phyloP scores from a whole-genome alignment of 2,329 filamentous ascomycete species.

The Microthyrium microscopicum region DNA sequence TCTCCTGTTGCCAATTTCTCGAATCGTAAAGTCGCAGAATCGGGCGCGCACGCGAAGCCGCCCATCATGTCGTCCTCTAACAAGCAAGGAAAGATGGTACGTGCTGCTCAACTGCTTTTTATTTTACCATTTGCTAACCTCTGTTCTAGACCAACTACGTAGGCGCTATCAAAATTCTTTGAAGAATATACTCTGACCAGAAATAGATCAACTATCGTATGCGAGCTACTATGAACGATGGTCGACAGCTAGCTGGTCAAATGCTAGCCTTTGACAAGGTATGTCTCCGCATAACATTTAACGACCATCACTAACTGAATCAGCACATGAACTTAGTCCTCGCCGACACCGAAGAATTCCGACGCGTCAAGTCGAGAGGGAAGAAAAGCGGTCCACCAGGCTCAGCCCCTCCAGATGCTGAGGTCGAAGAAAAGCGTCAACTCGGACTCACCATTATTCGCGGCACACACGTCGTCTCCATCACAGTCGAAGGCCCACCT shows the following conservation, averaged over 20 bases:
- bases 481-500: slow-evolving; percentile 89
- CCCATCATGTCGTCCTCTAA: slow-evolving; percentile 37
- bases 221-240: slow-evolving; percentile 89
- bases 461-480: slow-evolving; percentile 83
- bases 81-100: slow-evolving; percentile 99
- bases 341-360: slow-evolving; percentile 95
- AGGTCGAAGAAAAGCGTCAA: slow-evolving; percentile 94
- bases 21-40: slow-evolving; percentile 21
- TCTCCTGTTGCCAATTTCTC: not conserved
- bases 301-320: not conserved
- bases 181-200: not conserved
- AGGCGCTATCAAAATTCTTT: slow-evolving; percentile 19
- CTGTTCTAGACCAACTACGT: slow-evolving; percentile 45
- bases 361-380: slow-evolving; percentile 58
- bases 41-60: slow-evolving; percentile 23
- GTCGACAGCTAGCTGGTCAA: slow-evolving; percentile 89
- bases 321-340: slow-evolving; percentile 99
- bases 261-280: slow-evolving; percentile 99
- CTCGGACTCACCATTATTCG: slow-evolving; percentile 88
- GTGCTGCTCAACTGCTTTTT: slow-evolving; percentile 29
- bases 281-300: slow-evolving; percentile 10
- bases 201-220: slow-evolving; percentile 95
- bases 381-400: slow-evolving; percentile 54
- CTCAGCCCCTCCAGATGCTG: slow-evolving; percentile 44
- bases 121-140: slow-evolving; percentile 24